Percentiles rank a stretch among this genome's conserved stretches.
These are phyloP conservation scores for Colletotrichum abscissum DNA, from an alignment of 2,329 filamentous ascomycete species.

Conservation along the genomic window DNA sequence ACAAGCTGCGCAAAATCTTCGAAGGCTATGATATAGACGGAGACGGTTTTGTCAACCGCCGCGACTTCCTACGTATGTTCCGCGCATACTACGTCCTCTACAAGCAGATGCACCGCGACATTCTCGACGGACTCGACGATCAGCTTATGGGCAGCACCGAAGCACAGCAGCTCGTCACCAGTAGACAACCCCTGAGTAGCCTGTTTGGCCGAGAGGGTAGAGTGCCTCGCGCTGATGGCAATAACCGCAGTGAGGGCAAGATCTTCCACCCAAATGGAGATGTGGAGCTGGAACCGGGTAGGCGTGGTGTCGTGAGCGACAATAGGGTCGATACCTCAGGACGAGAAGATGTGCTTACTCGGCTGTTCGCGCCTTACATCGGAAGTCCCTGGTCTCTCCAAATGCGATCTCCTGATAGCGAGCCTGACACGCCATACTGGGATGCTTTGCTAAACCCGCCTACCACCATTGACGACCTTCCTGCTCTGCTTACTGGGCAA, in stretches of 20 bases:
- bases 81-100: slow-evolving; percentile 92
- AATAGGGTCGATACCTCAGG: slow-evolving; percentile 70
- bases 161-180: slow-evolving; percentile 79
- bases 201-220: slow-evolving; percentile 78
- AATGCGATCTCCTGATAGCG: slow-evolving; percentile 43
- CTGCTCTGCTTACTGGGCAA: slow-evolving; percentile 48
- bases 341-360: slow-evolving; percentile 70
- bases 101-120: slow-evolving; percentile 88
- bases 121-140: slow-evolving; percentile 81
- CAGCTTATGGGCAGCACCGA: slow-evolving; percentile 81
- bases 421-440: slow-evolving; percentile 53
- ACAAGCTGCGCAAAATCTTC: slow-evolving; percentile 80
- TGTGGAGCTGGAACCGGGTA: slow-evolving; percentile 70
- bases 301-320: slow-evolving; percentile 66
- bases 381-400: slow-evolving; percentile 39
- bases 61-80: slow-evolving; percentile 92
- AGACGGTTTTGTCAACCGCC: slow-evolving; percentile 86
- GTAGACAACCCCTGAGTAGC: slow-evolving; percentile 80
- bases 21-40: slow-evolving; percentile 91
- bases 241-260: slow-evolving; percentile 75
- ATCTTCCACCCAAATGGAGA: slow-evolving; percentile 71
- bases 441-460: slow-evolving; percentile 59
- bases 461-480: slow-evolving; percentile 54
- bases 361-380: slow-evolving; percentile 55
- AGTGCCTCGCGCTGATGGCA: slow-evolving; percentile 72